A percentile compares a stretch with the other conserved stretches of the same genome.
Evolutionary conservation across 768 basidiomycete species (phyloP).

Genomic region (Russula sp.): DNA sequence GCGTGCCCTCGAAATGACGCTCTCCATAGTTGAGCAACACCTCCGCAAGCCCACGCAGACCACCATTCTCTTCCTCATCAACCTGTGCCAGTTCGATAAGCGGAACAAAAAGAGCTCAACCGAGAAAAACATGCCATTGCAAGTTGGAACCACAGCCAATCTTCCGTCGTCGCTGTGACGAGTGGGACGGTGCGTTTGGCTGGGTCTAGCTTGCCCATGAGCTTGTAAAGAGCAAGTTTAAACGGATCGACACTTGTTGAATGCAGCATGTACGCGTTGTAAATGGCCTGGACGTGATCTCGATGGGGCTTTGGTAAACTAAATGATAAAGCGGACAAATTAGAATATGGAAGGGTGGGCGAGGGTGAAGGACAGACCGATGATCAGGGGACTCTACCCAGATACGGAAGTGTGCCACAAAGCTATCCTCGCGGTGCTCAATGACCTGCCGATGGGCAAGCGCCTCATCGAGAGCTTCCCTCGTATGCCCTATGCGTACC

Average conservation of each 20-base stretch:
- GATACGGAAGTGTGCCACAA: slow-evolving; percentile 73
- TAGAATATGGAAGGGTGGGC: not conserved
- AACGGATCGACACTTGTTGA: slow-evolving; percentile 87
- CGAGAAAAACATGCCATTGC: slow-evolving; percentile 54
- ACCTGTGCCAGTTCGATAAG: slow-evolving; percentile 38
- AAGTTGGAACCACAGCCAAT: slow-evolving; percentile 98
- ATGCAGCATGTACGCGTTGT: slow-evolving; percentile 87
- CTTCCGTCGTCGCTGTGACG: slow-evolving; percentile 90
- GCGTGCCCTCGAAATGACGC: slow-evolving; percentile 70
- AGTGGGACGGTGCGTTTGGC: slow-evolving; percentile 68
- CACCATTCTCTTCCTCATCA: slow-evolving; percentile 77
- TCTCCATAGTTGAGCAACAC: slow-evolving; percentile 73
- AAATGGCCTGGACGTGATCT: slow-evolving; percentile 74
- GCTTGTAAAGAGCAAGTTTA: slow-evolving; percentile 92
- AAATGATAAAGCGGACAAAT: not conserved
- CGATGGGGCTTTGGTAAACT: slow-evolving; percentile 69
- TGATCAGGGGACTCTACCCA: slow-evolving; percentile 81
- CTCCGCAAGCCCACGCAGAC: slow-evolving; percentile 67
- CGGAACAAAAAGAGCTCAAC: not conserved
- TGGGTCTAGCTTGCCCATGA: slow-evolving; percentile 90
- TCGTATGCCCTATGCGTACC: slow-evolving; percentile 74
- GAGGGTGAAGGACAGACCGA: slow-evolving; percentile 41
- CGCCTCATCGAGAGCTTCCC: slow-evolving; percentile 78
- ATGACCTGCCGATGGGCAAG: slow-evolving; percentile 61
- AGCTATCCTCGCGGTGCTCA: slow-evolving; percentile 73